These are phyloP conservation scores for Theobroma grandiflorum DNA, from an alignment of 441 rosid genomes.

Conservation along the genomic window DNA sequence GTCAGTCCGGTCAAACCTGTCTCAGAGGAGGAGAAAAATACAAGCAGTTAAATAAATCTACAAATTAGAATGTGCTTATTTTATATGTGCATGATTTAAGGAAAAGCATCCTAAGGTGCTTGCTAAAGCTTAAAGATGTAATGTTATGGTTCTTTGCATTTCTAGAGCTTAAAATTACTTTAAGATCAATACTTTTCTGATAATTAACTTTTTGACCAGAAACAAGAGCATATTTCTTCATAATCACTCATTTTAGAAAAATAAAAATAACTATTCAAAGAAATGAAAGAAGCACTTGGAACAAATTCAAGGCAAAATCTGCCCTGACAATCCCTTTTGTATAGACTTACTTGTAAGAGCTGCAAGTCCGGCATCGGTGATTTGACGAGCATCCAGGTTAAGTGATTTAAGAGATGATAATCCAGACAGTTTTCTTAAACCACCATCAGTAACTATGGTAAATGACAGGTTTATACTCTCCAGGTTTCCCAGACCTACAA, in stretches of 20 bases:
- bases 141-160: neutral
- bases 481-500: constrained; percentile 69
- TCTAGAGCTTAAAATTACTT: neutral
- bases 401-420: constrained; percentile 81
- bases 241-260: neutral
- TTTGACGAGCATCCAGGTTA: constrained; percentile 80
- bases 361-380: constrained; percentile 90
- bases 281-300: neutral
- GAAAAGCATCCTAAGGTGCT: neutral
- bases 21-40: constrained; percentile 22
- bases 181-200: too few relatives aligned
- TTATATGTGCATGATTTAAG: neutral
- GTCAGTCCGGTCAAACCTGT: constrained; percentile 86
- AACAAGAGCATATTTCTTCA: neutral
- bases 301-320: neutral
- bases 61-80: neutral
- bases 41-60: neutral
- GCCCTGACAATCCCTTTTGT: neutral
- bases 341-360: constrained; percentile 75
- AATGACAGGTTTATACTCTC: constrained; percentile 90
- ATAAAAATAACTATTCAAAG: neutral
- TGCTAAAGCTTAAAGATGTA: neutral
- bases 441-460: constrained; percentile 72
- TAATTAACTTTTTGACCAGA: neutral
- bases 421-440: constrained; percentile 76